These are phyloP conservation scores for Russula lepida DNA, from an alignment of 768 basidiomycete species.

Conservation along the genomic window DNA sequence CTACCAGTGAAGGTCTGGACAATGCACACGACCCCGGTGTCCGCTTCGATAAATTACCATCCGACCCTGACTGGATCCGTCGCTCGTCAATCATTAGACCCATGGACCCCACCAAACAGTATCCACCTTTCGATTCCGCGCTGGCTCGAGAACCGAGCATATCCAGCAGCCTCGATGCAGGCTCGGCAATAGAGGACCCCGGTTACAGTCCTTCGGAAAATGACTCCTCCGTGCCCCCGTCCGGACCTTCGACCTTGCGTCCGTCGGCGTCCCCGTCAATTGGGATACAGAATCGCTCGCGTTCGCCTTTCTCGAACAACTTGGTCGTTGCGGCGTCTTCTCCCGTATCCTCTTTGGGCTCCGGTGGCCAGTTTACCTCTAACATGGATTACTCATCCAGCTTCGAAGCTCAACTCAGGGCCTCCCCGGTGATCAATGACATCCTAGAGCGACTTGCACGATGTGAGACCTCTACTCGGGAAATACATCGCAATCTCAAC, in stretches of 20 bases:
- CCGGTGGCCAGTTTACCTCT: conserved; percentile 53
- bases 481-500: conserved; percentile 65
- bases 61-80: conserved; percentile 26
- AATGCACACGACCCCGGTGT: conserved; percentile 24
- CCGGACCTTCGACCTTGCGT: conserved; percentile 17
- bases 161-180: conserved; percentile 19
- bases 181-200: conserved; percentile 12
- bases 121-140: conserved; percentile 27
- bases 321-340: conserved; percentile 54
- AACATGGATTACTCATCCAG: conserved; percentile 39
- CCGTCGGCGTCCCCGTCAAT: conserved; percentile 16
- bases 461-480: conserved; percentile 59
- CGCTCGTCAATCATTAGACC: conserved; percentile 17
- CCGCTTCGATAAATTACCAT: conserved; percentile 20
- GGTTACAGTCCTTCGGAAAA: conserved; percentile 6
- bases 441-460: conserved; percentile 65
- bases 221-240: conserved; percentile 7
- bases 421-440: conserved; percentile 68
- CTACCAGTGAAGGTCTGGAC: conserved; percentile 32
- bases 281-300: conserved; percentile 24
- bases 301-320: conserved; percentile 37
- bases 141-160: conserved; percentile 14
- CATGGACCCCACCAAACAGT: conserved; percentile 17
- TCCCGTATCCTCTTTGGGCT: conserved; percentile 72
- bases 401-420: conserved; percentile 68